These are phyloP conservation scores for Termitomyces sp. DNA, from an alignment of 768 basidiomycete genomes.

Conservation along the genomic window DNA sequence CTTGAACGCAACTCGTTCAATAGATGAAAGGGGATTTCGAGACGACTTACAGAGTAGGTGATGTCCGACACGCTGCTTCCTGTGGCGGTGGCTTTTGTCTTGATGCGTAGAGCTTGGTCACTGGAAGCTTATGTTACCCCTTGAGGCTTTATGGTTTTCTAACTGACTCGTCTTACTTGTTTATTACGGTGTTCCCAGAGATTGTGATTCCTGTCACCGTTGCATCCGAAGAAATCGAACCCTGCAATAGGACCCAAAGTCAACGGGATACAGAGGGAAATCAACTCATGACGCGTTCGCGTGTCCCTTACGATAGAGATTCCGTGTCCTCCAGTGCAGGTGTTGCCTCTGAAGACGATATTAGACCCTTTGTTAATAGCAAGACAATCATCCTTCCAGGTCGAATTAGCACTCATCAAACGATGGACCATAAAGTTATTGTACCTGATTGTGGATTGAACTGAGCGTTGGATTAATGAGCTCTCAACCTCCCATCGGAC, in stretches of 20 bases:
- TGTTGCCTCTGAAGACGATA: constrained; percentile 44
- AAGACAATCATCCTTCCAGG: constrained; percentile 52
- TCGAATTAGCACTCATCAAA: background rate
- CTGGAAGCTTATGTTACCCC: constrained; percentile 19
- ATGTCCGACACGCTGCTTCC: constrained; percentile 42
- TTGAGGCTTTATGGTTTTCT: background rate
- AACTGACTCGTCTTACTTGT: constrained; percentile 33
- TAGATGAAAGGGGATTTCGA: background rate
- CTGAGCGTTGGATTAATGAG: constrained; percentile 10
- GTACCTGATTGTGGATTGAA: constrained; percentile 29
- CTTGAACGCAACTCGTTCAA: constrained; percentile 15
- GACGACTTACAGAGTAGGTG: constrained; percentile 36
- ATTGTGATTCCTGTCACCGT: constrained; percentile 44
- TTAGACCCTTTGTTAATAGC: constrained; percentile 41
- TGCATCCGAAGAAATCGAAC: constrained; percentile 43
- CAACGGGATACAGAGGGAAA: constrained; percentile 19
- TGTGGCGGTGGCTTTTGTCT: constrained; percentile 40
- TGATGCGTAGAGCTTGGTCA: constrained; percentile 55
- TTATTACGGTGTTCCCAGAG: constrained; percentile 44
- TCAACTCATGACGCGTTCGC: constrained; percentile 15
- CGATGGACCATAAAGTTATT: constrained; percentile 4
- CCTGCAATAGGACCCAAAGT: constrained; percentile 34
- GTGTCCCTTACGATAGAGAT: constrained; percentile 50
- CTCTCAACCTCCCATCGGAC: background rate
- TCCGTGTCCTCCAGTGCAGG: constrained; percentile 57